Evolutionary conservation across 192 early-diverging fungal species (phyloP).

Genomic region (Gryganskiella cystojenkinii): DNA sequence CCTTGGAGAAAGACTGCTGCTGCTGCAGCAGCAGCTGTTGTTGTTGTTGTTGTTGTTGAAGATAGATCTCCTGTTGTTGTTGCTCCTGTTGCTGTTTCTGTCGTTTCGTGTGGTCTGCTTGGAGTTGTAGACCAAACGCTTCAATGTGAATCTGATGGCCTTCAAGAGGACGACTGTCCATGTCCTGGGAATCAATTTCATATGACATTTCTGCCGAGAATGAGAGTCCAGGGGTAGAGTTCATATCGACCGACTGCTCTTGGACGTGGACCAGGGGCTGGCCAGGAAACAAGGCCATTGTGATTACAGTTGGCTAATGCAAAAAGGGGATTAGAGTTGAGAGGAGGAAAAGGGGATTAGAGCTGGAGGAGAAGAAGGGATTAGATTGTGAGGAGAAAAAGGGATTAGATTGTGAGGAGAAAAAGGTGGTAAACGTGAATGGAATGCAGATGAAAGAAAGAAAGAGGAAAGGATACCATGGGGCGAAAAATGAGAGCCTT

Average conservation of each 20-base stretch:
- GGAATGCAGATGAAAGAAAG: not conserved
- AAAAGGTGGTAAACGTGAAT: not conserved
- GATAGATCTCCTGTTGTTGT: not conserved
- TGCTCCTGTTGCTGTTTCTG: not conserved
- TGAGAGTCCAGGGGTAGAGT: conserved; percentile 28
- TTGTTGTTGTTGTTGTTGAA: not conserved
- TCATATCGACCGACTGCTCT: conserved; percentile 13
- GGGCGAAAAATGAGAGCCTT: not conserved
- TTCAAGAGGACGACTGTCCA: conserved; percentile 23
- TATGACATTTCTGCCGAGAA: conserved; percentile 7
- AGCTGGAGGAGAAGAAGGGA: no score
- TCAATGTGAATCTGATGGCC: conserved; percentile 19
- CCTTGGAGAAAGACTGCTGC: no score
- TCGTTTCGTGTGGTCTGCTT: conserved; percentile 1
- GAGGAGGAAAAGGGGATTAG: no score
- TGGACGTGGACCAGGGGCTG: no score
- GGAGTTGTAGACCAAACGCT: conserved; percentile 4
- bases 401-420: no score
- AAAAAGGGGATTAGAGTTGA: no score
- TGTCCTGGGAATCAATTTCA: conserved; percentile 11
- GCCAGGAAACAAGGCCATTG: not conserved
- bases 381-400: no score
- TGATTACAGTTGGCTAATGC: no score
- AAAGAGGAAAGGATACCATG: not conserved
- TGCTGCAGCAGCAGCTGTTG: conserved; percentile 8